Evolutionary conservation across 306 rosid species (phyloP), one percentile per base, ranked within the genome.

Genomic region (Fragaria vesca): DNA sequence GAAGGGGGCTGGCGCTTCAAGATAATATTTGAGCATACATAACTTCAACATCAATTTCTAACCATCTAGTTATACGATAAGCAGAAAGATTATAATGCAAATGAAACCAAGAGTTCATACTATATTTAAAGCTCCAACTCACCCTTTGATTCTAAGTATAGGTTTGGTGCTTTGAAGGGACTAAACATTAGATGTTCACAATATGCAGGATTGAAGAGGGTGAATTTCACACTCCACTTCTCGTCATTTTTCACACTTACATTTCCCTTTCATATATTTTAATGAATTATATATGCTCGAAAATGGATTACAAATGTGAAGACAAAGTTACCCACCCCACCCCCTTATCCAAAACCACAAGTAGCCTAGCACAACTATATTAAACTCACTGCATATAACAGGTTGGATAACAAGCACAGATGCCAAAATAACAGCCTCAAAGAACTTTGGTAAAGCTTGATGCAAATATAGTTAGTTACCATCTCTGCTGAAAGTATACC

Each of bases 401-500:
- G 26, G 38, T 60, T 60, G 66, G 66, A 26, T 6, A 8, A 61
- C 38, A 61, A 61, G 67, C 38, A 2, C 32, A 57, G 12, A 57
- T 21, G 36, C 32, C 18, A 28, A 21, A 72, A 32, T 43, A 61
- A 30, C 46, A 72, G 18, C 16, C 48, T 6, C 15, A 58, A 20
- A 68, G 9, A 78, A 52, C 21, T 70, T 78, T 40, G 8, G 10
- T 24, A 43, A 48, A 69, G 55, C n/a, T 43, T 66, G 38, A 76
- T 9, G 61, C 68, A 76, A 8, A 65, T 68, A 63, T 81, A 76
- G 78, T 84, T 90, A 92, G 78, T 84, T 90, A 92, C 94, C 98
- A 94, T 92, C 87, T 94, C 98, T 54, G 97, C 97, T 28, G 98
- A 90, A 75, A 94, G 90, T 82, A 94, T 74, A 69, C 86, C 90